Evolutionary conservation across 2,329 filamentous ascomycete species (phyloP), one percentile per base, ranked within the genome.

Genomic region (Lojkania enalia): DNA sequence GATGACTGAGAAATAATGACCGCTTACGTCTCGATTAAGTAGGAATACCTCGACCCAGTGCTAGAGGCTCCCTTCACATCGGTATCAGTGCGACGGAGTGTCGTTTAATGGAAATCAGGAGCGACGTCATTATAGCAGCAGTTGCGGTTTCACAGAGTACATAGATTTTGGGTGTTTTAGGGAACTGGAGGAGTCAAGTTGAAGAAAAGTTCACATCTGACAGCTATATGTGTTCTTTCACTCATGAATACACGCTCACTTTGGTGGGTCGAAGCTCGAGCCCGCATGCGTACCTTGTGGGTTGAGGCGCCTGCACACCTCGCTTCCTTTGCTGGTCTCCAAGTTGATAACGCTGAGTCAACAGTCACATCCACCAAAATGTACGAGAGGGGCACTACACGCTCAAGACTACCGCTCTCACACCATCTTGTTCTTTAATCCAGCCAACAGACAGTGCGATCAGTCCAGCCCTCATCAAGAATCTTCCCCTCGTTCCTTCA

Each of bases 401-500:
- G n/a, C n/a, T n/a, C n/a, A n/a, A n/a, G n/a, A n/a, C n/a, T n/a
- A n/a, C n/a, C n/a, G n/a, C n/a, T n/a, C n/a, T n/a, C n/a, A n/a
- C n/a, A n/a, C n/a, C n/a, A n/a, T n/a, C n/a, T n/a, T 27, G 25
- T 27, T 27, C 25, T 27, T 27, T 7, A 27, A 27, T 27, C 25
- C n/a, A 27, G 25, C 25, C 9, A 27, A 27, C 25, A 27, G 25
- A 27, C 25, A 27, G 25, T 27, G 25, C 25, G 25, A 27, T 27
- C 25, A 27, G 25, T 27, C 25, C n/a, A 27, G 25, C 7, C 25
- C 25, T 27, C 25, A 27, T 27, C 25, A 27, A 27, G 25, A 27
- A 27, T 27, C n/a, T 27, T 40, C 37, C 25, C 20, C 14, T 29
- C 6, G 37, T 40, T 40, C 37, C 37, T 40, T 30, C 37, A 40